Evolutionary conservation across 2,329 filamentous ascomycete genomes (phyloP), one percentile per base, ranked within the genome.

Genomic region (Tolypocladium sp.): DNA sequence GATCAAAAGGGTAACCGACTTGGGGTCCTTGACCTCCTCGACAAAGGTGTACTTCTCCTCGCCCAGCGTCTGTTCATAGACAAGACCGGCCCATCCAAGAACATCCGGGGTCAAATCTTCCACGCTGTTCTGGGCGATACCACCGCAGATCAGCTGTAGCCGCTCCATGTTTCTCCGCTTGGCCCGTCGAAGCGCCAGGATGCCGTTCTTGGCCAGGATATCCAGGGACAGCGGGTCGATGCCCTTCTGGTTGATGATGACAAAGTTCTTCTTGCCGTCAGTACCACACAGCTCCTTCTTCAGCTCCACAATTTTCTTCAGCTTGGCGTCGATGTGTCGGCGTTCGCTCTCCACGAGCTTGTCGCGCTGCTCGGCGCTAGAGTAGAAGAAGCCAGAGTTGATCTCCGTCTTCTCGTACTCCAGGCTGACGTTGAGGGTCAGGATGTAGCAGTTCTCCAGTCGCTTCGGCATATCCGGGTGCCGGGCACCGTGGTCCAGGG

Each of bases 351-450:
- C 94, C 13, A 99, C 94, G 46, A 99, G 85, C 82, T 97, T 99
- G 70, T 97, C 94, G 65, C 94, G 86, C 79, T 99, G 94, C 65
- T 97, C 92, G 35, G 94, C 94, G 71, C 88, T 96, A 41, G 90
- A 96, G 79, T 99, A 99, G 82, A 96, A 99, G 82, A 99, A 99
- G 57, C 92, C 87, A 46, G 92, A 97, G 84, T 99, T 99, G 75
- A 99, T 96, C 77, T 99, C 94, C 0, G 92, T 93, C 82, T 99
- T 99, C 77, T 99, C 94, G 74, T 99, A 99, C 74, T 99, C 94
- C 63, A 99, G 79, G 74, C 91, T 95, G 73, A 99, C 93, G 71
- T 99, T 99, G 69, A 99, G 81, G 33, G 91, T 96, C 62, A 99
- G 80, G 69, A 99, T 97, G 75, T 87, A 92, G 61, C 94, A 95